Conservation (phyloP, 148 eudicot species). For the Vaccinium darrowii region DNA sequence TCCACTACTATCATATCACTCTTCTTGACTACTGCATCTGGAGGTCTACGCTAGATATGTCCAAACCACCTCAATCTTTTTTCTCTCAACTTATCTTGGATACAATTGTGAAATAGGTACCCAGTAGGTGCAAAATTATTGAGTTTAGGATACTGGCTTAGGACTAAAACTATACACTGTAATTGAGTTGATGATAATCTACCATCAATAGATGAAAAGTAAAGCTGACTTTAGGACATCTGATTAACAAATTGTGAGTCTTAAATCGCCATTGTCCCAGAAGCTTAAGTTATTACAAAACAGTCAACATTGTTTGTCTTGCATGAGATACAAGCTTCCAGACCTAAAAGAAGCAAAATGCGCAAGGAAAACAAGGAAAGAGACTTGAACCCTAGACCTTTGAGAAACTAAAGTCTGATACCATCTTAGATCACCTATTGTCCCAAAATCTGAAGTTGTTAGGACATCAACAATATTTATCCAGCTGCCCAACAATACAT, state of each 20-base stretch:
- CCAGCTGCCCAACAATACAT: not conserved
- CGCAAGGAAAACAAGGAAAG: not conserved
- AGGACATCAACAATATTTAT: not conserved
- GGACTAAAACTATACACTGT: not conserved
- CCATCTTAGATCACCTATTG: not conserved
- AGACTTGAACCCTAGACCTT: not conserved
- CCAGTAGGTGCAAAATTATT: not conserved
- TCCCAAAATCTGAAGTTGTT: not conserved
- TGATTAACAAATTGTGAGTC: not conserved
- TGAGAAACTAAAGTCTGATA: not conserved
- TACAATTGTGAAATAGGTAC: not conserved
- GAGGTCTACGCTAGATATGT: too few relatives aligned
- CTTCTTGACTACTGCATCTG: too few relatives aligned
- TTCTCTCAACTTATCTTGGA: too few relatives aligned
- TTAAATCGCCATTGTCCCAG: not conserved
- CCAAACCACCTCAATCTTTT: too few relatives aligned
- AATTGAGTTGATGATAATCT: not conserved
- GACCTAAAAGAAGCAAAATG: not conserved
- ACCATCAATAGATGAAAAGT: not conserved
- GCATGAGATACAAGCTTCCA: not conserved
- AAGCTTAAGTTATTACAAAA: not conserved
- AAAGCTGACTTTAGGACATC: not conserved
- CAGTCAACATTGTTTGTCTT: not conserved
- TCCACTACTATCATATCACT: too few relatives aligned
- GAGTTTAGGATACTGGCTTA: not conserved